These are phyloP conservation scores for Auriscalpium microsporum DNA, from an alignment of 768 basidiomycete species.

Conservation along the genomic window DNA sequence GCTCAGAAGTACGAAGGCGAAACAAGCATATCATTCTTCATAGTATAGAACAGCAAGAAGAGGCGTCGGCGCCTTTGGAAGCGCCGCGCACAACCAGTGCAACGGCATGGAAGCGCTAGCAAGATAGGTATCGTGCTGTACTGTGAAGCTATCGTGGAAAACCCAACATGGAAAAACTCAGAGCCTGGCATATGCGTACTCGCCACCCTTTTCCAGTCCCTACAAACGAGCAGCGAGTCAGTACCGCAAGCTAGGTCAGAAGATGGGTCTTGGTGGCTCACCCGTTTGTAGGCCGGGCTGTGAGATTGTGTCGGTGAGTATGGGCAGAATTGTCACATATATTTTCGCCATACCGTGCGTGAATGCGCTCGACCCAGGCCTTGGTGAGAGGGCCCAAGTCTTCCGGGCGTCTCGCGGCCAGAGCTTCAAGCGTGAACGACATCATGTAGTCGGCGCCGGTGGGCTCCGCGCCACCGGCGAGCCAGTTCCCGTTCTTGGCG, in stretches of 20 bases:
- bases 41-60: neutral
- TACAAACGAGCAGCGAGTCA: neutral
- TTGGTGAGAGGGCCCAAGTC: slow-evolving; percentile 25
- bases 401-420: slow-evolving; percentile 10
- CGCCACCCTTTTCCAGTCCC: slow-evolving; percentile 24
- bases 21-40: no score
- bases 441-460: slow-evolving; percentile 39
- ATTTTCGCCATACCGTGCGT: slow-evolving; percentile 23
- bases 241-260: neutral
- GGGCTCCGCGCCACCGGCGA: slow-evolving; percentile 31
- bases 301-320: neutral
- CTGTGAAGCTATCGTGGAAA: neutral
- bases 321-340: neutral
- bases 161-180: neutral
- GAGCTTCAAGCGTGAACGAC: slow-evolving; percentile 30
- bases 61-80: neutral
- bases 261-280: slow-evolving; percentile 1
- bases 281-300: slow-evolving; percentile 23
- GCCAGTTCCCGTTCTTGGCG: slow-evolving; percentile 21
- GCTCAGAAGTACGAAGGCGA: no score
- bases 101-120: no score
- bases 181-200: slow-evolving; percentile 21
- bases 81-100: neutral
- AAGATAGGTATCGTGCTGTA: neutral
- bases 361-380: slow-evolving; percentile 27